Evolutionary conservation across 768 basidiomycete genomes (phyloP).

Genomic region (Suillus tomentosus): DNA sequence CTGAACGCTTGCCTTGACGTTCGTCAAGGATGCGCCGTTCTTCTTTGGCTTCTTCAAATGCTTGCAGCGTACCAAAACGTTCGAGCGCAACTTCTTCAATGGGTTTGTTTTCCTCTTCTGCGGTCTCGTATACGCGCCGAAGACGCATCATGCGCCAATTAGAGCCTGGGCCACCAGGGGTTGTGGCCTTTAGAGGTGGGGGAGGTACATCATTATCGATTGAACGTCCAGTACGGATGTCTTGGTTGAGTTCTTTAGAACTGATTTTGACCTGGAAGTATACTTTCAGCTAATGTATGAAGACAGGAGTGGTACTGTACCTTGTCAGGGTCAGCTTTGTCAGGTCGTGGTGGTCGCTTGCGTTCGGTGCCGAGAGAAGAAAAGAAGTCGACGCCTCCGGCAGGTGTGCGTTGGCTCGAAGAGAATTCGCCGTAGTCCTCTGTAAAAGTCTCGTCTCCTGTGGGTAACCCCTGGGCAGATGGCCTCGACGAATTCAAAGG

Average conservation of each 20-base stretch:
- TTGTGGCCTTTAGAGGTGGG: slow-evolving; percentile 47
- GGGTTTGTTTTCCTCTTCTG: slow-evolving; percentile 75
- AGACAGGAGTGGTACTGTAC: slow-evolving; percentile 37
- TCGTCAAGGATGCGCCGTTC: slow-evolving; percentile 87
- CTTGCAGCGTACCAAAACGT: slow-evolving; percentile 81
- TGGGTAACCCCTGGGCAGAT: slow-evolving; percentile 28
- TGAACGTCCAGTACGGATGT: slow-evolving; percentile 48
- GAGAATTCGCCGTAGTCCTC: slow-evolving; percentile 65
- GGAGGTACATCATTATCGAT: slow-evolving; percentile 42
- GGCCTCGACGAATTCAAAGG: slow-evolving; percentile 36
- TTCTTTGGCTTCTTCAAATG: slow-evolving; percentile 87
- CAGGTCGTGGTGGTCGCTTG: slow-evolving; percentile 61
- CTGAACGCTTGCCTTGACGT: slow-evolving; percentile 57
- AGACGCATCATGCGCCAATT: slow-evolving; percentile 99
- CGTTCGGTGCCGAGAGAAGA: slow-evolving; percentile 80
- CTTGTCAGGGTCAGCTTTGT: slow-evolving; percentile 71
- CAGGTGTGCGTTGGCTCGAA: slow-evolving; percentile 45
- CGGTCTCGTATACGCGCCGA: slow-evolving; percentile 84
- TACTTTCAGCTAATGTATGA: slow-evolving; percentile 14
- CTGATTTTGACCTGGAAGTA: slow-evolving; percentile 57
- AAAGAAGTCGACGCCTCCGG: slow-evolving; percentile 85
- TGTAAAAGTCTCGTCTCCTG: slow-evolving; percentile 53
- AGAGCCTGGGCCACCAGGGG: slow-evolving; percentile 89
- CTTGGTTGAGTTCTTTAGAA: slow-evolving; percentile 61
- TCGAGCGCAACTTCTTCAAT: slow-evolving; percentile 84